Evolutionary conservation across 805 yeast species (phyloP).

Genomic region (Cyberlindnera veronae): DNA sequence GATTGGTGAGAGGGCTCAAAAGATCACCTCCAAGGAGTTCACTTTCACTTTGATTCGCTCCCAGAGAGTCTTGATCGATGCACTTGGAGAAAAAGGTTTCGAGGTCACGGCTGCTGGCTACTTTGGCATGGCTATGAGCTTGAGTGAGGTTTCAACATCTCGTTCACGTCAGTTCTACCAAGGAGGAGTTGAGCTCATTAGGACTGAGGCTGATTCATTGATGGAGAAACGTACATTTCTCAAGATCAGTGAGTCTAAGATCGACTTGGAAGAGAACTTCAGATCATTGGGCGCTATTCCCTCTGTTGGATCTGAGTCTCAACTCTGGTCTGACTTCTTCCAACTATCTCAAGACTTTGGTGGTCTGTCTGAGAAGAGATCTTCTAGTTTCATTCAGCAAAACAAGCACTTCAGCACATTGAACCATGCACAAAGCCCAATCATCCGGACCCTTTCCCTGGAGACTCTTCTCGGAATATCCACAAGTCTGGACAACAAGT

Average conservation of each 20-base stretch:
- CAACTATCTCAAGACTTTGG: constrained; percentile 6
- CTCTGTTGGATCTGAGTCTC: background rate
- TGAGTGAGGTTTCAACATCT: constrained; percentile 7
- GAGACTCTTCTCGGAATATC: background rate
- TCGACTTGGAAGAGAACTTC: constrained; percentile 4
- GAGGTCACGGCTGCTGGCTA: constrained; percentile 9
- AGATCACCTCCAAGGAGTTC: constrained; percentile 11
- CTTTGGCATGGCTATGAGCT: constrained; percentile 13
- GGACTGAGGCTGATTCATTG: constrained; percentile 7
- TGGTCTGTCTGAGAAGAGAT: background rate
- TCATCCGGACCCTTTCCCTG: constrained; percentile 1
- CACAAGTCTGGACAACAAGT: constrained; percentile 15
- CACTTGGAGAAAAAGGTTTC: background rate
- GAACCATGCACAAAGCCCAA: constrained; percentile 1
- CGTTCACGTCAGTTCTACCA: constrained; percentile 10
- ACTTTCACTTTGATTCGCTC: constrained; percentile 6
- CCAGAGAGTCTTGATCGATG: constrained; percentile 11
- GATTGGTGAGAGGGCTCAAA: constrained; percentile 6
- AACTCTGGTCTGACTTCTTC: constrained; percentile 13
- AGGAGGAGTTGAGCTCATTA: background rate
- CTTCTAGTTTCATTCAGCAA: constrained; percentile 2
- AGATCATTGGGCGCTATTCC: background rate
- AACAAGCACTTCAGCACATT: constrained; percentile 3
- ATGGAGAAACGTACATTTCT: constrained; percentile 3
- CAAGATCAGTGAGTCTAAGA: constrained; percentile 1